phyloP scores from a whole-genome alignment of 148 eudicot genomes.

The Tetragonia tetragonoides region DNA sequence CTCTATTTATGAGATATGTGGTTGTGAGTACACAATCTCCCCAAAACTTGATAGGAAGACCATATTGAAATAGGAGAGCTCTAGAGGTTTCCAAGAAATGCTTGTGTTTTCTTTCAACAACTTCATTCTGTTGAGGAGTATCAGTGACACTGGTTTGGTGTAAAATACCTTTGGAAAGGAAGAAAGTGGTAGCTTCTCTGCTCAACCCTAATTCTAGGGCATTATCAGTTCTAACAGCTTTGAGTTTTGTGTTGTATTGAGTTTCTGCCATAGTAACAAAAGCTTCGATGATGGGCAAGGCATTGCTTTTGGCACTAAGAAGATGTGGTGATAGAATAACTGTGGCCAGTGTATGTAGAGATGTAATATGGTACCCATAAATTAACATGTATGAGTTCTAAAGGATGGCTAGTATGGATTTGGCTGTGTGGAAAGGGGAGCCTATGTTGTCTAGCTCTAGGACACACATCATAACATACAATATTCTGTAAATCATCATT shows the following conservation, averaged over 20 bases:
- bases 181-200: no score
- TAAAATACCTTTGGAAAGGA: not conserved
- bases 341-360: not conserved
- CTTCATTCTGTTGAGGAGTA: slow-evolving; percentile 5
- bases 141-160: not conserved
- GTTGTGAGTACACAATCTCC: not conserved
- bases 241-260: not conserved
- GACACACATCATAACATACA: not conserved
- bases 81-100: not conserved
- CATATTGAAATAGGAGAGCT: not conserved
- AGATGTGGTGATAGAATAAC: not conserved
- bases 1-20: not conserved
- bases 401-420: not conserved
- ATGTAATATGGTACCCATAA: no score
- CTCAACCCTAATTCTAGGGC: not conserved
- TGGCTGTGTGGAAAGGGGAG: not conserved
- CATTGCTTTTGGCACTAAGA: no score
- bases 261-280: not conserved
- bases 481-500: not conserved
- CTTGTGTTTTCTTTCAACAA: no score
- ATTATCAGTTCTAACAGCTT: not conserved
- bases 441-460: not conserved
- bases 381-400: not conserved
- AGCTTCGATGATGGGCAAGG: not conserved
- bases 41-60: not conserved